Percentiles rank a stretch among this genome's conserved stretches.
Conservation (phyloP, 176 grass and related monocot species). For the Phoenix dactylifera region DNA sequence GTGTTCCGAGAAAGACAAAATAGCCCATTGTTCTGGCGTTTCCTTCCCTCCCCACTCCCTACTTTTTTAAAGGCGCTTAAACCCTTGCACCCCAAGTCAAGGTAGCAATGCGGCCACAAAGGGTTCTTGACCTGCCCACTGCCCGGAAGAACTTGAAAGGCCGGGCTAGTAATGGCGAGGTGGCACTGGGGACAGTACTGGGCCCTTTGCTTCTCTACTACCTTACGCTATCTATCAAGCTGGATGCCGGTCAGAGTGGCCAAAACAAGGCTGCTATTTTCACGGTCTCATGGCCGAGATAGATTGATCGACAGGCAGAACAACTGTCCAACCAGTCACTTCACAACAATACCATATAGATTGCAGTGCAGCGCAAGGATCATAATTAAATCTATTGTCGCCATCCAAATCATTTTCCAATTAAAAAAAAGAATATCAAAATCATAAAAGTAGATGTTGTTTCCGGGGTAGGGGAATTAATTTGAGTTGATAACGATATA, state of each 20-base stretch:
- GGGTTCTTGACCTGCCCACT: too few species aligned
- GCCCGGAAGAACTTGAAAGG: slow-evolving; percentile 9
- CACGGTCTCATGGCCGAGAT: slow-evolving; percentile 30
- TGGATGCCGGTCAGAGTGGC: slow-evolving; percentile 24
- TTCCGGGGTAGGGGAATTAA: too few species aligned
- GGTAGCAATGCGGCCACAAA: too few species aligned
- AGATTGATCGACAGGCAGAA: slow-evolving; percentile 29
- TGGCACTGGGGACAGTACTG: slow-evolving; percentile 23
- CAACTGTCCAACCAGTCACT: slow-evolving; percentile 49
- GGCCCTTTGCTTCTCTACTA: neutral
- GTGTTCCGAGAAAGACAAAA: slow-evolving; percentile 33
- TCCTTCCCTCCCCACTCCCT: slow-evolving; percentile 6
- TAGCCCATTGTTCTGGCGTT: slow-evolving; percentile 14
- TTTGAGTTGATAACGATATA: neutral
- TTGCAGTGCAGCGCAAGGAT: slow-evolving; percentile 26
- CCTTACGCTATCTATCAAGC: slow-evolving; percentile 10
- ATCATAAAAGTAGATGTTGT: neutral
- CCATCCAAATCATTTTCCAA: neutral
- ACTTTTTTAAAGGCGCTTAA: slow-evolving; percentile 21
- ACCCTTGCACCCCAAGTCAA: neutral
- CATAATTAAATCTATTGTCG: slow-evolving; percentile 2
- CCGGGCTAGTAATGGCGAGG: slow-evolving; percentile 27
- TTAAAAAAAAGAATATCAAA: neutral
- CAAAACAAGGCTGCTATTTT: slow-evolving; percentile 38
- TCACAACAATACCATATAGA: slow-evolving; percentile 26